Percentiles rank a stretch among this genome's conserved stretches.
phyloP scores from a whole-genome alignment of 257 asterid genomes.

The Coffea canephora region DNA sequence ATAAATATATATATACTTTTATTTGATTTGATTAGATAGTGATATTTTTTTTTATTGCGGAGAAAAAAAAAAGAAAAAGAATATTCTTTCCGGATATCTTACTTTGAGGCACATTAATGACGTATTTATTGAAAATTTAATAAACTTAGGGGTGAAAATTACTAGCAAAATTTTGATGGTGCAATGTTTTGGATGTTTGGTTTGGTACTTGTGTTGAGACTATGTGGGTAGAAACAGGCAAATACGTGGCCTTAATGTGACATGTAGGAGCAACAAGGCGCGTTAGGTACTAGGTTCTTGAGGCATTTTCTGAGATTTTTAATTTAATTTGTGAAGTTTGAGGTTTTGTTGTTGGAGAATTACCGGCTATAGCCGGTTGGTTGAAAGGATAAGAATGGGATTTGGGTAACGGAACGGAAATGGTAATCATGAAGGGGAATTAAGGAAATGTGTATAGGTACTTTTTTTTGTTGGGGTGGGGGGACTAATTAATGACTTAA shows the following conservation, averaged over 20 bases:
- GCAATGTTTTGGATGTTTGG: not conserved
- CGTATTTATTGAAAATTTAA: too few relatives aligned
- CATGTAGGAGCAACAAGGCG: not conserved
- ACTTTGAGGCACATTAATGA: too few relatives aligned
- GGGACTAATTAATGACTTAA: not conserved
- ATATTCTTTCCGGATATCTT: too few relatives aligned
- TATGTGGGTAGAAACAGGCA: not conserved
- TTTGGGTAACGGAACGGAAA: not conserved
- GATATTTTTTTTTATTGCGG: too few relatives aligned
- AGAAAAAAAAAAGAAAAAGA: too few relatives aligned
- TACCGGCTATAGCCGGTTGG: conserved; percentile 7
- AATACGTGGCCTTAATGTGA: not conserved
- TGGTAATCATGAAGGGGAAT: not conserved
- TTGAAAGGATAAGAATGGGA: not conserved
- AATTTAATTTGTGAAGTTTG: not conserved
- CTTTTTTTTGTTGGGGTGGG: too few relatives aligned
- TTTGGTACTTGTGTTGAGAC: not conserved
- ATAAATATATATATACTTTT: too few relatives aligned
- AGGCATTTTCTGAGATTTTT: not conserved
- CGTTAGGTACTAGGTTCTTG: not conserved
- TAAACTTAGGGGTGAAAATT: too few relatives aligned
- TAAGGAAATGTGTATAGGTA: not conserved
- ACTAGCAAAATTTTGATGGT: too few relatives aligned
- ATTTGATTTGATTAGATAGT: too few relatives aligned
- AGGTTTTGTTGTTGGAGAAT: not conserved